Base-by-base conservation (phyloP, 2,329 filamentous ascomycete species). In the Rhinocladiella mackenziei region DNA sequence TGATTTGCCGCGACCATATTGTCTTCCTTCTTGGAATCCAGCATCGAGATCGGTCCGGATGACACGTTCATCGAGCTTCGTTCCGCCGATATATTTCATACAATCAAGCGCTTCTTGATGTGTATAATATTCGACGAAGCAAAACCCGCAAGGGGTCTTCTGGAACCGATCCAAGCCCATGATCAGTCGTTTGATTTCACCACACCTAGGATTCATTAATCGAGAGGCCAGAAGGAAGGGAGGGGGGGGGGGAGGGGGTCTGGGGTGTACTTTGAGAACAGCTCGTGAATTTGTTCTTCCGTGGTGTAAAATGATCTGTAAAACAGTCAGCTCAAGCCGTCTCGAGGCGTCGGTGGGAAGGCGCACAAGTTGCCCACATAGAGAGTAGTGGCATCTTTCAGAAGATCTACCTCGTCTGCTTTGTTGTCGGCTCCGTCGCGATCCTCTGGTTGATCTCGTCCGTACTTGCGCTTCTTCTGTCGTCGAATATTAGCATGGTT, bases 81-180 rank as follows among this genome's bases (percentile, higher is more conserved):
- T 98, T 45, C 92, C 92, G 43, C 92, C 92, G 60, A 98, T 84
- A 65, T 97, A 98, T 70, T 97, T 98, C 82, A 98, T 83, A 69
- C 91, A 97, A 65, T 98, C 92, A 37, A 98, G 77, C 6, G 92
- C 92, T 66, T 98, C 92, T 63, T 95, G 84, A 66, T 97, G 92
- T 20, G 84, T 96, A 73, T 96, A 97, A 72, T 98, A 98, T 70
- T 98, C 92, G 61, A 98, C 92, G 63, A 98, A 98, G 75, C 92
- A 98, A 75, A 98, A 98, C 29, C 92, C 92, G 68, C 92, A 98
- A 1, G 92, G 92, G 1, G 92, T 98, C 73, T 98, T 98, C 68
- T 85, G 86, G 74, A 92, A 95, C 45, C 92, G 84, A 65, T 98
- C 92, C 39, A 98, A 80, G 37, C 92, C 92, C 92, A 98, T 98